phyloP scores from a whole-genome alignment of 352 stramenopile species.

The Pythium folliculosum region DNA sequence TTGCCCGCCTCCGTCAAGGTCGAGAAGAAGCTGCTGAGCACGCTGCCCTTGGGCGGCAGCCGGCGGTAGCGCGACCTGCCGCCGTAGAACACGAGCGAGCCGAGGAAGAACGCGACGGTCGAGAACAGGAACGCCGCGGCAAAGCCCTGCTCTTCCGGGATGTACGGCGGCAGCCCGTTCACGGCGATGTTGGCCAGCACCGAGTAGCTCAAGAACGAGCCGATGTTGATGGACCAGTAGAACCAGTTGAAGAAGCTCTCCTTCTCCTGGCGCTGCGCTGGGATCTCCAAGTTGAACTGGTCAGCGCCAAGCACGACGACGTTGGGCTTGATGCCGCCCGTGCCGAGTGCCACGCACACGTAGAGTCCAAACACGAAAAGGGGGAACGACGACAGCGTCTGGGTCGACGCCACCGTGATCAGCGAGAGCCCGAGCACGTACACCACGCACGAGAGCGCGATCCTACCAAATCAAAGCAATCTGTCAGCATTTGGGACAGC shows the following conservation, averaged over 20 bases:
- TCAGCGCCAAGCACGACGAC: conserved; percentile 70
- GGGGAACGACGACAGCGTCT: conserved; percentile 54
- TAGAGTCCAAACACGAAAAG: conserved; percentile 87
- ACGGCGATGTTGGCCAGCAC: conserved; percentile 90
- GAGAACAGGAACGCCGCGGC: conserved; percentile 89
- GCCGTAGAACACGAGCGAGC: conserved; percentile 78
- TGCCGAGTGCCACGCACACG: conserved; percentile 57
- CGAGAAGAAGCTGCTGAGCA: conserved; percentile 68
- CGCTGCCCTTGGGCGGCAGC: conserved; percentile 75
- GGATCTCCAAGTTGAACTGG: conserved; percentile 79
- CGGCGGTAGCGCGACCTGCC: conserved; percentile 64
- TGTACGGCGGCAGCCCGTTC: conserved; percentile 85
- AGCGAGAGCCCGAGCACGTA: conserved; percentile 74
- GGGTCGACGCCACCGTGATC: conserved; percentile 64
- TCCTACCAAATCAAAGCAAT: conserved; percentile 30
- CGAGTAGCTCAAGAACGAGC: conserved; percentile 89
- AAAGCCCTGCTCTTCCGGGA: conserved; percentile 84
- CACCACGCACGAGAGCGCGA: conserved; percentile 72
- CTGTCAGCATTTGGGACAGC: background rate
- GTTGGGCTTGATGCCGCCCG: conserved; percentile 57
- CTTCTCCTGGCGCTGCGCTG: conserved; percentile 70
- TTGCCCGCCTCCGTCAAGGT: conserved; percentile 65
- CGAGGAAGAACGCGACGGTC: conserved; percentile 76
- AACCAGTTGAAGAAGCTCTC: conserved; percentile 95
- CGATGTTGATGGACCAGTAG: conserved; percentile 93